Conservation (phyloP, 169 alveolate species). For the Cryptosporidium canis region DNA sequence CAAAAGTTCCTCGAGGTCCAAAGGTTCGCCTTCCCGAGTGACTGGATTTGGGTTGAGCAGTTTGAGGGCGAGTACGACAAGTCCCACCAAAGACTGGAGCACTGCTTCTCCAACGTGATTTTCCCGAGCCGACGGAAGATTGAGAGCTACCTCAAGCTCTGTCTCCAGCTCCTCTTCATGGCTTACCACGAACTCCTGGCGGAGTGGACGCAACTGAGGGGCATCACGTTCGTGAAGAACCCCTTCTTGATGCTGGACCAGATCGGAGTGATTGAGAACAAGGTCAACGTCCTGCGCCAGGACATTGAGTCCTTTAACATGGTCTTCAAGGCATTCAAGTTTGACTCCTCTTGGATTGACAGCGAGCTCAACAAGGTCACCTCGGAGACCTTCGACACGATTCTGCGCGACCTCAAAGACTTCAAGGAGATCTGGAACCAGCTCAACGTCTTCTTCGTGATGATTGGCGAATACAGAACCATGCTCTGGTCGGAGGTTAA, state of each 20-base stretch:
- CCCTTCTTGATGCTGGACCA: slow-evolving; percentile 48
- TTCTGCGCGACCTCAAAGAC: slow-evolving; percentile 87
- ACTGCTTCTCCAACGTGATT: slow-evolving; percentile 21
- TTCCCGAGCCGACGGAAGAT: slow-evolving; percentile 34
- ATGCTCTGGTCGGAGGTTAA: slow-evolving; percentile 86
- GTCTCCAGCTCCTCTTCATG: slow-evolving; percentile 7
- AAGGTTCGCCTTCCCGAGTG: slow-evolving; percentile 89
- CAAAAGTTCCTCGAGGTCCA: slow-evolving; percentile 90
- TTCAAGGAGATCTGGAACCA: slow-evolving; percentile 91
- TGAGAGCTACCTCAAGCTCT: slow-evolving; percentile 2
- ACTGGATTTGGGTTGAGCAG: slow-evolving; percentile 91
- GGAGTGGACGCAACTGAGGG: slow-evolving; percentile 27
- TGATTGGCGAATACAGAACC: slow-evolving; percentile 71
- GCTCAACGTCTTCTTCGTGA: slow-evolving; percentile 79
- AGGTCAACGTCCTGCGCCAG: not conserved
- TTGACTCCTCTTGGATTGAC: slow-evolving; percentile 46
- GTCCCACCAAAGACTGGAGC: slow-evolving; percentile 81
- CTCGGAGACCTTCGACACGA: slow-evolving; percentile 84
- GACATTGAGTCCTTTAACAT: slow-evolving; percentile 13
- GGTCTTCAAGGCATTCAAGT: slow-evolving; percentile 15
- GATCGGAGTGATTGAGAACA: slow-evolving; percentile 23
- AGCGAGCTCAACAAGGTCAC: slow-evolving; percentile 3
- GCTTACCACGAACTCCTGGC: slow-evolving; percentile 3
- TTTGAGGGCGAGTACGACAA: slow-evolving; percentile 93
- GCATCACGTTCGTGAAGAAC: slow-evolving; percentile 41